These are phyloP conservation scores for Waitea zeae DNA, from an alignment of 1,284 basidiomycete species.

Conservation along the genomic window DNA sequence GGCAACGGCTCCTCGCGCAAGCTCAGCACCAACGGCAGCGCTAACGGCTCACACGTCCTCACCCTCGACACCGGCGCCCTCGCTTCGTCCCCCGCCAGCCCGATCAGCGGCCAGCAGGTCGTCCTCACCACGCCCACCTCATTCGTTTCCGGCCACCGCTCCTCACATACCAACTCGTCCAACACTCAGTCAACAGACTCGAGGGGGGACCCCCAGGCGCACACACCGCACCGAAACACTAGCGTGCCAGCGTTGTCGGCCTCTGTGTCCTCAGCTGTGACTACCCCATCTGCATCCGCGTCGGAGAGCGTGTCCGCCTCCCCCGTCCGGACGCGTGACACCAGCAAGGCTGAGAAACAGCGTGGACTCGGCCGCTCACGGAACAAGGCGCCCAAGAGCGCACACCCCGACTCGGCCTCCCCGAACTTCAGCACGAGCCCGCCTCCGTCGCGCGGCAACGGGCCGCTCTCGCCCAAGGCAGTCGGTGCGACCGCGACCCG, in stretches of 20 bases:
- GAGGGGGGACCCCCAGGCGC: conserved; percentile 22
- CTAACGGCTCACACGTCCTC: conserved; percentile 10
- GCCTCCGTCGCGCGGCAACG: conserved; percentile 17
- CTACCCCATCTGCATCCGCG: not conserved
- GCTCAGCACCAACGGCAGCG: conserved; percentile 12
- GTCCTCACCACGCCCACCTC: conserved; percentile 24
- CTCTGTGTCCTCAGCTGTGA: conserved; percentile 5
- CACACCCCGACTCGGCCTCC: conserved; percentile 12
- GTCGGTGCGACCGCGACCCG: conserved; percentile 58
- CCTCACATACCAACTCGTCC: conserved; percentile 58
- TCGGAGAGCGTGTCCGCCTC: conserved; percentile 3
- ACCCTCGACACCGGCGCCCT: conserved; percentile 19
- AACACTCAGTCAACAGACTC: conserved; percentile 53
- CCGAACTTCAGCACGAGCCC: conserved; percentile 5
- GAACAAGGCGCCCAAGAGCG: conserved; percentile 16
- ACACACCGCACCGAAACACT: conserved; percentile 11
- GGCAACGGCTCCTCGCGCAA: conserved; percentile 27
- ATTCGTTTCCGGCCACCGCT: conserved; percentile 33
- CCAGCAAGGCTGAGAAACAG: conserved; percentile 44
- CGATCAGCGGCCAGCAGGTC: conserved; percentile 13
- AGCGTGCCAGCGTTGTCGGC: conserved; percentile 14
- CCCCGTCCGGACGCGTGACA: conserved; percentile 17
- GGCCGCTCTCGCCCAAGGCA: conserved; percentile 39
- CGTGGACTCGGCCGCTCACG: conserved; percentile 14
- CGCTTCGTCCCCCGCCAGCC: conserved; percentile 22